phyloP scores from a whole-genome alignment of 768 basidiomycete genomes.

The Boletus vermiculosoides region DNA sequence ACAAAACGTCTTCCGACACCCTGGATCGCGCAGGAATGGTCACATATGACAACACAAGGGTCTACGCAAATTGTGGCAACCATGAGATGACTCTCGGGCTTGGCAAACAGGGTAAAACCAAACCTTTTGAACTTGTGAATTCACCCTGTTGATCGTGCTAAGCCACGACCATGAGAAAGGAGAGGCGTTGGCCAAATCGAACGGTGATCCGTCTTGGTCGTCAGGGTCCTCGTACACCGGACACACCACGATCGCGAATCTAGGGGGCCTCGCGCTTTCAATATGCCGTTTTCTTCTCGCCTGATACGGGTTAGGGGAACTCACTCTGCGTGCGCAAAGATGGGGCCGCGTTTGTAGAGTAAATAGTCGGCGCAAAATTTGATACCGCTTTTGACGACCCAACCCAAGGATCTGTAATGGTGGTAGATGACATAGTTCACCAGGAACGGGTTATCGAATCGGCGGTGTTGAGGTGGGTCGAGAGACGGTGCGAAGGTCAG shows the following conservation, averaged over 20 bases:
- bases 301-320: conserved; percentile 26
- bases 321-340: conserved; percentile 94
- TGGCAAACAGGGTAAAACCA: conserved; percentile 33
- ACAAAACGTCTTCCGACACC: conserved; percentile 48
- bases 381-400: conserved; percentile 94
- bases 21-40: conserved; percentile 81
- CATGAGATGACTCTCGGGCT: not conserved
- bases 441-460: conserved; percentile 90
- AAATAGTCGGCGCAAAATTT: conserved; percentile 98
- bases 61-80: conserved; percentile 46
- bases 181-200: conserved; percentile 59
- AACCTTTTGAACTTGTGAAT: conserved; percentile 96
- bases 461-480: conserved; percentile 32
- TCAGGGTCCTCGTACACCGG: conserved; percentile 85
- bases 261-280: conserved; percentile 30
- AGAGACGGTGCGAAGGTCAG: conserved; percentile 31
- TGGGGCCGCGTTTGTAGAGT: conserved; percentile 90
- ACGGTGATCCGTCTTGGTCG: conserved; percentile 65
- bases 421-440: conserved; percentile 89
- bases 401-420: conserved; percentile 93
- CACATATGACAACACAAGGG: conserved; percentile 85
- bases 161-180: conserved; percentile 95
- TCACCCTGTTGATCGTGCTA: conserved; percentile 94
- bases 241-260: conserved; percentile 88
- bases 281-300: not conserved